These are phyloP conservation scores for Pterocarpus santalinus DNA, from an alignment of 306 rosid species.

Conservation along the genomic window DNA sequence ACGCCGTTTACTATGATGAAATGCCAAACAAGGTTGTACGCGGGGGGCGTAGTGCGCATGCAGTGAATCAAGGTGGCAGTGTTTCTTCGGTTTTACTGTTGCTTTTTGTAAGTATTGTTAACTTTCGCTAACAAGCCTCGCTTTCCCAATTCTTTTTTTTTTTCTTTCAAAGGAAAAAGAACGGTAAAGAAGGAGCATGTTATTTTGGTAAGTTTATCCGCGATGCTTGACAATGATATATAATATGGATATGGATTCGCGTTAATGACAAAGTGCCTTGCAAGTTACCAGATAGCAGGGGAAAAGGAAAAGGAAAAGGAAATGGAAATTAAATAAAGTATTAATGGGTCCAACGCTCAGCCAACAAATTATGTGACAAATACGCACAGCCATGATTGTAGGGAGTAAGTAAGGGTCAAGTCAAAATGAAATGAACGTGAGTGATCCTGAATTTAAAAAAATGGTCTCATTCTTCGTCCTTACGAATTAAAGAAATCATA, in stretches of 20 bases:
- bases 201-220: not conserved
- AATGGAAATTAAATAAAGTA: constrained; percentile 9
- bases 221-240: not conserved
- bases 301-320: not conserved
- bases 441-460: not conserved
- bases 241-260: not conserved
- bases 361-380: constrained; percentile 34
- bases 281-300: not conserved
- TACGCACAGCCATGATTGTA: constrained; percentile 51
- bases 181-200: too few species aligned
- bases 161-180: not conserved
- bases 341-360: constrained; percentile 36
- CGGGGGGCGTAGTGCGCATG: constrained; percentile 42
- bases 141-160: not conserved
- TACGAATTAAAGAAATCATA: constrained; percentile 26
- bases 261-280: constrained; percentile 27
- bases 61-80: constrained; percentile 26
- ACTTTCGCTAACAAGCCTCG: not conserved
- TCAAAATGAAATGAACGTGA: not conserved
- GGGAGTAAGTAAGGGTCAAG: constrained; percentile 47
- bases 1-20: not conserved
- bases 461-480: not conserved
- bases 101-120: constrained; percentile 33
- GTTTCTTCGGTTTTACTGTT: not conserved
- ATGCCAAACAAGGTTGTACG: constrained; percentile 8